Percentiles rank a stretch among this genome's conserved stretches.
Evolutionary conservation across 2,329 filamentous ascomycete genomes (phyloP).

Genomic region (Beauveria rudraprayagi): DNA sequence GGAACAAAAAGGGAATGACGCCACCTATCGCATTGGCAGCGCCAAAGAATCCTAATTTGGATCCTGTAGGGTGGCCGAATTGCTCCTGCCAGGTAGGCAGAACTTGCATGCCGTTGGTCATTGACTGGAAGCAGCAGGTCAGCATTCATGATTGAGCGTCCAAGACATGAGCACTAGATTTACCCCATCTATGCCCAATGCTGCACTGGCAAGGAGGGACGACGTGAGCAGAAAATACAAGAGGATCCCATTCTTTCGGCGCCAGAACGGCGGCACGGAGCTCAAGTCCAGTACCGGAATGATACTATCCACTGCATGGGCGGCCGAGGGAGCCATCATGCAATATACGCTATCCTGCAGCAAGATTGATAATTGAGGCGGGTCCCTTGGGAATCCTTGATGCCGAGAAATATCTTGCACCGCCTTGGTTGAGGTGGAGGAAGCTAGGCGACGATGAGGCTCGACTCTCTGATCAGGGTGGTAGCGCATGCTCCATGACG

Average conservation of each 20-base stretch:
- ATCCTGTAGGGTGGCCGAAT: constrained; percentile 30
- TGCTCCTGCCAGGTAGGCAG: constrained; percentile 29
- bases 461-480: neutral
- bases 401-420: neutral
- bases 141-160: neutral
- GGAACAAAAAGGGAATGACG: constrained; percentile 28
- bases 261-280: constrained; percentile 26
- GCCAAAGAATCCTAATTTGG: constrained; percentile 30
- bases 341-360: neutral
- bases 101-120: constrained; percentile 34
- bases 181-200: constrained; percentile 34
- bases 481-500: neutral
- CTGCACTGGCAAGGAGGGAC: constrained; percentile 32
- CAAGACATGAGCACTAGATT: constrained; percentile 12
- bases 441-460: neutral
- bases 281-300: constrained; percentile 24
- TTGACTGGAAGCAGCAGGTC: constrained; percentile 19
- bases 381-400: neutral
- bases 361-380: neutral
- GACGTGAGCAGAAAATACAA: constrained; percentile 36
- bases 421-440: neutral
- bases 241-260: constrained; percentile 32
- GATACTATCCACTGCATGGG: constrained; percentile 23
- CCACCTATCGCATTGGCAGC: constrained; percentile 33
- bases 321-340: constrained; percentile 26